Base-by-base conservation (phyloP, 768 basidiomycete species). In the Porphyrellus cyaneotinctus region DNA sequence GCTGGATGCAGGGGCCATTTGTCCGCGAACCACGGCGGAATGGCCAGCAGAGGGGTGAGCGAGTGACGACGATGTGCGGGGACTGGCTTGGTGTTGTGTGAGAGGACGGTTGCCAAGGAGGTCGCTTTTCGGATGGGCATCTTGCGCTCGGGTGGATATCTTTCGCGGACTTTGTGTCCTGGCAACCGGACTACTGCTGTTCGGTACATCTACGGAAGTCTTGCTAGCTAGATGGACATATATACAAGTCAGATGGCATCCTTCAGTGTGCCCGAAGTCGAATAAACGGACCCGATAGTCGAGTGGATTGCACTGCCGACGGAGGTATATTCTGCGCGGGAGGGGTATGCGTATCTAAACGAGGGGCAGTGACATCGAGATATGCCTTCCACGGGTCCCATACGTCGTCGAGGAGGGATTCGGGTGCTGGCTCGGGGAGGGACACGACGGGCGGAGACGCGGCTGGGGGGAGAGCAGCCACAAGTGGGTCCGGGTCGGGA, bases 321-420 rank as follows among this genome's bases (percentile, higher is more conserved):
- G 28, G 47, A 15, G 31, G 31, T 8, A 10, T n/a, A 4, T 24
- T 22, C 13, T 37, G 43, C 1, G 13, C 18, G 43, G 4, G n/a
- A 30, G 43, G n/a, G 11, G 32, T 1, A 4, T 15, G 32, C 38
- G 22, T 20, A 47, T 46, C 54, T 54, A 58, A 46, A 43, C 43
- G 52, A 37, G 37, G 43, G 18, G 31, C n/a, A 5, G 26, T 28
- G 13, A 43, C 13, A 26, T 41, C 42, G 18, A 44, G 11, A 9
- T 43, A 57, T 0, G 46, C 52, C 9, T 41, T 44, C 67, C 67
- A 67, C 2, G 67, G 63, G 49, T 69, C 57, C 65, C 65, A 67
- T 6, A 14, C 48, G 8, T 58, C 59, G 47, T 49, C 56, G 1
- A 47, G 12, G 36, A 13, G 31, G 15, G 6, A 5, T 2, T 53